Evolutionary conservation across 169 alveolate species (phyloP).

Genomic region (Cryptosporidium parvum): DNA sequence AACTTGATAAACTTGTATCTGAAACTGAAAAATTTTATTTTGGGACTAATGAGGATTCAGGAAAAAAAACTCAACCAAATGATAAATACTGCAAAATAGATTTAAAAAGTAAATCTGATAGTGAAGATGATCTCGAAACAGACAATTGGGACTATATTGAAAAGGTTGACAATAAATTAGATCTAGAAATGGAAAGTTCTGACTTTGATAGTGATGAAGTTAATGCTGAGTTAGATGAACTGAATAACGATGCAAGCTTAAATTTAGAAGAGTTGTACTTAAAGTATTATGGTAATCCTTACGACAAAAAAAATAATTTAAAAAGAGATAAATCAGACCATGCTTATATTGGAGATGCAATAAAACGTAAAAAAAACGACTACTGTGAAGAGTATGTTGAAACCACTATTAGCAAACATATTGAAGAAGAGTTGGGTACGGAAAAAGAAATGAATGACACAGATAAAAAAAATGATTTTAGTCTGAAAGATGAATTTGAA

Average conservation of each 20-base stretch:
- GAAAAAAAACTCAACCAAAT: neutral
- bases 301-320: neutral
- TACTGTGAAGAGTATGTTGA: neutral
- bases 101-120: slow-evolving; percentile 33
- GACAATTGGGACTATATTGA: slow-evolving; percentile 40
- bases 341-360: neutral
- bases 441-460: slow-evolving; percentile 30
- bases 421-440: slow-evolving; percentile 13
- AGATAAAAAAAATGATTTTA: slow-evolving; percentile 29
- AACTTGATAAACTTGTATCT: slow-evolving; percentile 64
- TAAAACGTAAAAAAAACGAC: neutral
- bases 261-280: slow-evolving; percentile 56
- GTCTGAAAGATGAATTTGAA: slow-evolving; percentile 62
- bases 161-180: slow-evolving; percentile 55
- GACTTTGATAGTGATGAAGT: slow-evolving; percentile 62
- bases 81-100: slow-evolving; percentile 11
- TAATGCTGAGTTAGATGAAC: slow-evolving; percentile 75
- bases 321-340: slow-evolving; percentile 4
- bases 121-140: slow-evolving; percentile 36
- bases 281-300: slow-evolving; percentile 33
- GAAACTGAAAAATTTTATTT: slow-evolving; percentile 27
- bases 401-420: neutral
- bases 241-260: slow-evolving; percentile 72
- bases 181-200: slow-evolving; percentile 59
- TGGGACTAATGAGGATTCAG: neutral